Conservation (phyloP, 345 rosid genomes). For the Excoecaria cochinchinensis region DNA sequence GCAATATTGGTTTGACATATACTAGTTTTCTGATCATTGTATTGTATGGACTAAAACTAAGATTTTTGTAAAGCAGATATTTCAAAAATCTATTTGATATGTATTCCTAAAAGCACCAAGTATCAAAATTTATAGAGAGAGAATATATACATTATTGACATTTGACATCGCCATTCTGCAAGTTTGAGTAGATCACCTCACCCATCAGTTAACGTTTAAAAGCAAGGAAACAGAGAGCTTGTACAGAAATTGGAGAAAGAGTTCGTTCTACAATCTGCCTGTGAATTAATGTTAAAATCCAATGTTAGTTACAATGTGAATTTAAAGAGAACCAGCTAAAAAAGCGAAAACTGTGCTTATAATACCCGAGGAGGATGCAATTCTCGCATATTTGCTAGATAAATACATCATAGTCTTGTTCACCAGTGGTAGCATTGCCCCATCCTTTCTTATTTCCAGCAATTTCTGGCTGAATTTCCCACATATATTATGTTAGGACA, state of each 20-base stretch:
- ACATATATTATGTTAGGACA: background rate
- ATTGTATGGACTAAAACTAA: background rate
- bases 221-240: background rate
- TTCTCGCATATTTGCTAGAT: slow-evolving; percentile 29
- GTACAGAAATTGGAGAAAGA: background rate
- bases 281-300: slow-evolving; percentile 29
- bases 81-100: background rate
- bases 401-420: slow-evolving; percentile 73
- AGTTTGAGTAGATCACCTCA: background rate
- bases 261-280: slow-evolving; percentile 28
- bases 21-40: too few relatives aligned
- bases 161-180: background rate
- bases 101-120: background rate
- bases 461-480: slow-evolving; percentile 59
- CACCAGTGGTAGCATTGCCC: slow-evolving; percentile 67
- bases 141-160: background rate
- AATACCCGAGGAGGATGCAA: slow-evolving; percentile 35
- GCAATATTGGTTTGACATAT: too few relatives aligned
- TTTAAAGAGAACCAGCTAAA: slow-evolving; percentile 9
- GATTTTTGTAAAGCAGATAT: background rate
- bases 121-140: background rate
- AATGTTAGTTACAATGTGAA: slow-evolving; percentile 35
- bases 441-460: slow-evolving; percentile 69
- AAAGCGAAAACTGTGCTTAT: slow-evolving; percentile 25
- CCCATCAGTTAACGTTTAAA: background rate